A percentile compares a stretch with the other conserved stretches of the same genome.
phyloP scores from a whole-genome alignment of 768 basidiomycete species.

The Boletus vermiculosoides region DNA sequence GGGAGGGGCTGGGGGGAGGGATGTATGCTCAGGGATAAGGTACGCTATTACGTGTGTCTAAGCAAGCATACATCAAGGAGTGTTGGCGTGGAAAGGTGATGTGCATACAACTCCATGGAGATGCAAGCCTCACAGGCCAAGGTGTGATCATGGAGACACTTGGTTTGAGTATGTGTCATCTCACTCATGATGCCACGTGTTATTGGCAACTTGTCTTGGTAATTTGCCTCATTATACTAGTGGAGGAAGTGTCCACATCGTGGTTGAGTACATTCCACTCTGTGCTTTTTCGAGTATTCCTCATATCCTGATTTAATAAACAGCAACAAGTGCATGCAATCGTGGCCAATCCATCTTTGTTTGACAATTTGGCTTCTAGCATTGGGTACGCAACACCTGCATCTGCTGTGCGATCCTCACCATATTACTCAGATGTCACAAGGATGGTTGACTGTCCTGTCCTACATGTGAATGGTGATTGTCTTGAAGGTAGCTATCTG shows the following conservation, averaged over 20 bases:
- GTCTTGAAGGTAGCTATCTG: no score
- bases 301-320: no score
- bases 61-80: conserved; percentile 2
- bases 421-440: no score
- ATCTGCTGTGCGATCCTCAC: no score
- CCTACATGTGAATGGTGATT: no score
- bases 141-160: conserved; percentile 88
- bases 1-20: conserved; percentile 19
- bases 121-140: conserved; percentile 89
- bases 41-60: not conserved
- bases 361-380: no score
- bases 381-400: no score
- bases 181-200: not conserved
- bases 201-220: conserved; percentile 40
- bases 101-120: conserved; percentile 90
- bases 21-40: conserved; percentile 35
- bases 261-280: conserved; percentile 70
- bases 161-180: conserved; percentile 62
- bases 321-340: no score
- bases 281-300: not conserved
- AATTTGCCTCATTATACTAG: conserved; percentile 90
- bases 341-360: no score
- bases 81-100: conserved; percentile 58
- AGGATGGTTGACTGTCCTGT: no score
- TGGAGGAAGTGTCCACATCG: conserved; percentile 87